A percentile compares a stretch with the other conserved stretches of the same genome.
phyloP scores from a whole-genome alignment of 306 rosid species.

The Cicer bijugum region DNA sequence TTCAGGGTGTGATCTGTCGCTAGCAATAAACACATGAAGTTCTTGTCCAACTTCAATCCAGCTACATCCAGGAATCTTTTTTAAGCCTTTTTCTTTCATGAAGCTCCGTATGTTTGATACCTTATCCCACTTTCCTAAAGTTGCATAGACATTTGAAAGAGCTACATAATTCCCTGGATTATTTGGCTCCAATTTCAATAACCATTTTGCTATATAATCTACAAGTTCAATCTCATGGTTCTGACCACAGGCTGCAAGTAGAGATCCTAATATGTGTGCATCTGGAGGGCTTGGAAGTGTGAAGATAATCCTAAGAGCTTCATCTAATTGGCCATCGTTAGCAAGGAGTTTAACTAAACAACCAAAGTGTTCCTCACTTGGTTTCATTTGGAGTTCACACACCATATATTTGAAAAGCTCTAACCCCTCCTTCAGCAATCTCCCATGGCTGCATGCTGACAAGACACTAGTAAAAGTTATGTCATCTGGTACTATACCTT shows the following conservation, averaged over 20 bases:
- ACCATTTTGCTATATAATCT: conserved; percentile 55
- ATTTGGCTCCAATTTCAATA: conserved; percentile 65
- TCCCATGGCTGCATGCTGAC: conserved; percentile 75
- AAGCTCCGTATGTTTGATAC: conserved; percentile 61
- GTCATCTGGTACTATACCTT: conserved; percentile 59
- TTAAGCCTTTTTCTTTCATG: conserved; percentile 72
- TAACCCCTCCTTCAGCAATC: conserved; percentile 63
- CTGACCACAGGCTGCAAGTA: conserved; percentile 69
- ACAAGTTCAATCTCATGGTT: conserved; percentile 63
- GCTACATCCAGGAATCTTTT: conserved; percentile 77
- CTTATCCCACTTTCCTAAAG: conserved; percentile 70
- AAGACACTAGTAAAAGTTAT: conserved; percentile 66
- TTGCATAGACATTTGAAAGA: conserved; percentile 71
- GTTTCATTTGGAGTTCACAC: conserved; percentile 56
- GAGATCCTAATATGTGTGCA: conserved; percentile 73
- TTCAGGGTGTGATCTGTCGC: conserved; percentile 71
- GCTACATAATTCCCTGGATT: conserved; percentile 86
- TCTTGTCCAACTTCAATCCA: conserved; percentile 80
- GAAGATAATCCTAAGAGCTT: conserved; percentile 62
- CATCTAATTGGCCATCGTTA: conserved; percentile 60
- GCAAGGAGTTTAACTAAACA: conserved; percentile 74
- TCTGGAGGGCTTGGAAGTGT: conserved; percentile 71
- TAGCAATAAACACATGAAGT: conserved; percentile 65
- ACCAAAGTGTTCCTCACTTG: conserved; percentile 68
- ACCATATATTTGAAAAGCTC: conserved; percentile 72